Conservation (phyloP, 768 basidiomycete genomes). For the Leucocoprinus birnbaumii region DNA sequence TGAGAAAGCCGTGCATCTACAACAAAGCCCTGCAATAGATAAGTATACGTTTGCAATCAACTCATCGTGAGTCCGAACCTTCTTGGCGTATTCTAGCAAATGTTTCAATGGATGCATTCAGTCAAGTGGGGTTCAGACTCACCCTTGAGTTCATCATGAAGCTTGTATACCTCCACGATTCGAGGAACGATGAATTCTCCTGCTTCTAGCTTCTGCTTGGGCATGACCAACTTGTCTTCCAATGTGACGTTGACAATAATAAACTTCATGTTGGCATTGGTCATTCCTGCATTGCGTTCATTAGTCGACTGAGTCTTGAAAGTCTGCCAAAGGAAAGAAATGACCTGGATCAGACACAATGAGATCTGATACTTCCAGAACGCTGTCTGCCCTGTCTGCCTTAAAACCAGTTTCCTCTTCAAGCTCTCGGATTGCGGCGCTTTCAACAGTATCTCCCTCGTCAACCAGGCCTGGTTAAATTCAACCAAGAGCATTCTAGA, state of each 20-base stretch:
- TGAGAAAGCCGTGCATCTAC: conserved; percentile 80
- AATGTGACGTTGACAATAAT: conserved; percentile 70
- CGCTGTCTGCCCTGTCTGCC: conserved; percentile 53
- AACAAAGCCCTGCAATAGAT: conserved; percentile 50
- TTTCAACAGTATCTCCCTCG: conserved; percentile 76
- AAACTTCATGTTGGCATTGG: conserved; percentile 90
- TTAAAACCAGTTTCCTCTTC: conserved; percentile 92
- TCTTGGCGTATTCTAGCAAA: conserved; percentile 57
- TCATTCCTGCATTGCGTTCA: conserved; percentile 66
- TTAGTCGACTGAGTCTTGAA: neutral
- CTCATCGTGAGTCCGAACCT: conserved; percentile 35
- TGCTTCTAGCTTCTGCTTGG: conserved; percentile 74
- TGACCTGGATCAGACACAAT: conserved; percentile 72
- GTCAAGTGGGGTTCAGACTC: conserved; percentile 16
- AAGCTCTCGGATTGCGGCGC: conserved; percentile 84
- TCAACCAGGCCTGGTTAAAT: conserved; percentile 69
- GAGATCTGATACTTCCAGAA: conserved; percentile 61
- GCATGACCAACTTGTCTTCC: conserved; percentile 62
- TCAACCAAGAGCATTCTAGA: neutral
- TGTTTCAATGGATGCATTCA: neutral
- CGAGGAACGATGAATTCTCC: conserved; percentile 82
- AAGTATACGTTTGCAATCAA: neutral
- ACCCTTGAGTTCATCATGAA: conserved; percentile 70
- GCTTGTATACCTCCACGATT: conserved; percentile 64
- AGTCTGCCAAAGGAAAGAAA: neutral